Percentiles rank a stretch among this genome's conserved stretches.
phyloP scores from a whole-genome alignment of 345 rosid genomes.

The Firmiana major region DNA sequence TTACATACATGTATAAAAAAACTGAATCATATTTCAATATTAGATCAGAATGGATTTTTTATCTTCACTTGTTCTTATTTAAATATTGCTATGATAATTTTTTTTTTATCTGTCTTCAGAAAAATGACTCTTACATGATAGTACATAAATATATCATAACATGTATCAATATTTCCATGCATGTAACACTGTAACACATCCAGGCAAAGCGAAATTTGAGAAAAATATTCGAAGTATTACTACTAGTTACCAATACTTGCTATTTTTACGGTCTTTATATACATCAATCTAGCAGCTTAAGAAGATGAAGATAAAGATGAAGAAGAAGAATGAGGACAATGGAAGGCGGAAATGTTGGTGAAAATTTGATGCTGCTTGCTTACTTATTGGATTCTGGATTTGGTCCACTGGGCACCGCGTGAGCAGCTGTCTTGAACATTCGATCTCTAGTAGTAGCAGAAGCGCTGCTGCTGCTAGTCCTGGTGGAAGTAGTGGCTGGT shows the following conservation, averaged over 20 bases:
- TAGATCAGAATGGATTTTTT: no score
- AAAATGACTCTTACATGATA: background rate
- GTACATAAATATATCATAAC: background rate
- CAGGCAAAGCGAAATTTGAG: background rate
- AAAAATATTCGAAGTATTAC: background rate
- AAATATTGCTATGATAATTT: no score
- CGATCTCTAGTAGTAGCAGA: conserved; percentile 3
- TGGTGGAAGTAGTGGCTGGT: background rate
- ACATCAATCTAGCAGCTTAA: background rate
- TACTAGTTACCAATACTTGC: background rate
- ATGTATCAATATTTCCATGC: background rate
- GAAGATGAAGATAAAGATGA: background rate
- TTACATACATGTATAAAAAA: no score
- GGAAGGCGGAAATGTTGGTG: background rate
- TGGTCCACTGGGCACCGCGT: conserved; percentile 53
- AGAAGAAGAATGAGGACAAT: background rate
- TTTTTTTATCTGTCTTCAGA: background rate
- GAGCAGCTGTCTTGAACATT: conserved; percentile 34
- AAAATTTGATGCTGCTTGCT: conserved; percentile 12
- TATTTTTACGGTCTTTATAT: background rate
- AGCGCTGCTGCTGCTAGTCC: background rate
- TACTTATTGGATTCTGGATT: conserved; percentile 56
- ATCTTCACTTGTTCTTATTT: no score
- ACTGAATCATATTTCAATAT: background rate
- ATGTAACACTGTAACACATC: background rate